Percentiles rank a stretch among this genome's conserved stretches.
These are phyloP conservation scores for Boeremia lycopersici DNA, from an alignment of 2,329 filamentous ascomycete species.

Conservation along the genomic window DNA sequence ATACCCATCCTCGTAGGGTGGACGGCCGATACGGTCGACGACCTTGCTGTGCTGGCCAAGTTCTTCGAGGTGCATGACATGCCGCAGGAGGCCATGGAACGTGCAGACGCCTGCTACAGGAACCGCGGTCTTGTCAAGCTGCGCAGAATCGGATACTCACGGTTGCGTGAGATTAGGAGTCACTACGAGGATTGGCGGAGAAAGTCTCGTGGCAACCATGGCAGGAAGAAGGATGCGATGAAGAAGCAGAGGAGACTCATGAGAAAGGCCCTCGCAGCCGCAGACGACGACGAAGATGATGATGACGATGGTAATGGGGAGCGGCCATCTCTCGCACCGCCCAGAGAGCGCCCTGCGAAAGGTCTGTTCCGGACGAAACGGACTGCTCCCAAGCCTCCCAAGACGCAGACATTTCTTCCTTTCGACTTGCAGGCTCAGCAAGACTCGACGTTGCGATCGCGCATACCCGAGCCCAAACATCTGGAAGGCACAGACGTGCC, in stretches of 20 bases:
- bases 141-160: conserved; percentile 52
- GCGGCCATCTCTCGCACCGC: conserved; percentile 25
- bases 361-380: conserved; percentile 39
- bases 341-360: conserved; percentile 32
- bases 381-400: conserved; percentile 20
- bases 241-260: conserved; percentile 35
- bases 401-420: conserved; percentile 38
- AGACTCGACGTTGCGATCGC: not conserved
- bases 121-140: conserved; percentile 56
- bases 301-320: conserved; percentile 19
- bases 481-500: conserved; percentile 39
- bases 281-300: conserved; percentile 28
- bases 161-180: conserved; percentile 35
- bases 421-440: conserved; percentile 23
- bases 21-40: conserved; percentile 74
- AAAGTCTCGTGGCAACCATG: conserved; percentile 37
- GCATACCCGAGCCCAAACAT: conserved; percentile 19
- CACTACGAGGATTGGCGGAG: conserved; percentile 33
- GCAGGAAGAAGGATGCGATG: conserved; percentile 33
- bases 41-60: conserved; percentile 78
- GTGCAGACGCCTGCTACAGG: conserved; percentile 72
- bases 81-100: conserved; percentile 58
- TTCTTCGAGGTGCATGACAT: conserved; percentile 75
- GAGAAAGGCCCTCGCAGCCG: conserved; percentile 29
- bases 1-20: conserved; percentile 76